Evolutionary conservation across 2,329 filamentous ascomycete species (phyloP).

Genomic region (Trichophyton simii): DNA sequence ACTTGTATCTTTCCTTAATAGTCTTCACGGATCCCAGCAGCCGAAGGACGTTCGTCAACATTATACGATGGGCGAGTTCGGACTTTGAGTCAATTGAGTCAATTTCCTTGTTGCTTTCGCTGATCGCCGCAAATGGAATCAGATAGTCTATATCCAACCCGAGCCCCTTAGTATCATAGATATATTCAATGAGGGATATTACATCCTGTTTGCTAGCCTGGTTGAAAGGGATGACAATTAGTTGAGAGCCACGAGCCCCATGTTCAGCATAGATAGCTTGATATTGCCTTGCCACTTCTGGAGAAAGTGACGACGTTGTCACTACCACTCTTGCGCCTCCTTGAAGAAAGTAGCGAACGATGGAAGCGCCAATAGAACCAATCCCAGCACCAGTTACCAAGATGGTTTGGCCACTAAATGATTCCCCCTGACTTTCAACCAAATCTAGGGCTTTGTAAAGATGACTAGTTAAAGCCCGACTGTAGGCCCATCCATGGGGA

Average conservation of each 20-base stretch:
- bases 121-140: constrained; percentile 34
- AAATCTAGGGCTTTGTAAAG: neutral
- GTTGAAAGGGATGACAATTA: constrained; percentile 32
- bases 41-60: constrained; percentile 31
- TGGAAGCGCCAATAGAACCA: constrained; percentile 13
- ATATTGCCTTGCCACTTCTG: constrained; percentile 22
- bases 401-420: neutral
- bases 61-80: constrained; percentile 29
- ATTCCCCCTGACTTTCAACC: neutral
- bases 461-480: neutral
- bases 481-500: neutral
- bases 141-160: constrained; percentile 27
- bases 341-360: constrained; percentile 22
- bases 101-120: constrained; percentile 23
- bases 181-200: constrained; percentile 26
- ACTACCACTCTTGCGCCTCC: constrained; percentile 30
- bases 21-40: constrained; percentile 27
- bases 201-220: constrained; percentile 31
- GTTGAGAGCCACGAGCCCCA: constrained; percentile 24
- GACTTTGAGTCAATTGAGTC: constrained; percentile 24
- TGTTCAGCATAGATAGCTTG: constrained; percentile 24
- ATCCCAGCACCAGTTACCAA: neutral
- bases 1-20: constrained; percentile 20
- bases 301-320: constrained; percentile 26
- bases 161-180: constrained; percentile 26